Evolutionary conservation across 352 stramenopile genomes (phyloP), one percentile per base, ranked within the genome.

Genomic region (Labyrinthula sp.): DNA sequence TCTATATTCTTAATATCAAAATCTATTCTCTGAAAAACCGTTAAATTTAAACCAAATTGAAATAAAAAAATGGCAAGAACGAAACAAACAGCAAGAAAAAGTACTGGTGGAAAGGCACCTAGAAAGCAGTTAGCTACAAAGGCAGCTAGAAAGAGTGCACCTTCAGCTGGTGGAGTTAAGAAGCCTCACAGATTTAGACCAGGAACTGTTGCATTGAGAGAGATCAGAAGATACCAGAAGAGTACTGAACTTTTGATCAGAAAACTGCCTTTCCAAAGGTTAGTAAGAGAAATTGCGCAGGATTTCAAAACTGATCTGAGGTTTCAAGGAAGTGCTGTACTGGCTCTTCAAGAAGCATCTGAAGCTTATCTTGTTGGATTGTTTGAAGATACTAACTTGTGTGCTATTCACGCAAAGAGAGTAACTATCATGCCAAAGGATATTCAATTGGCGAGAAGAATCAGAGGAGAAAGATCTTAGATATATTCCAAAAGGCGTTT

Each of bases 371-470:
- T 92, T 8, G 77, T 92, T 14, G 77, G 75, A 23, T 71, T 93
- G 29, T 92, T 93, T 47, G 81, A 93, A 59, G 79, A 92, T 64
- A 89, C 79, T 34, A 92, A 92, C 69, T 60, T 91, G 34, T 88
- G 76, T 60, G 79, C 81, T 41, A 92, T 93, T 56, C 81, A 93
- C 65, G 82, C 79, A 50, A 91, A 92, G 62, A 74, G 82, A 31
- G 77, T 93, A 18, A 94, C 81, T 14, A 92, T 94, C 64, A 92
- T 94, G 80, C 81, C 82, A 28, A 91, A 89, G 68, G 82, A 94
- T 61, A 90, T 94, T 35, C 80, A 91, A 65, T 67, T 92, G 4
- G 79, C 79, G 17, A 76, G 75, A 30, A 73, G 79, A 58, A 89
- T 92, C 57, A 73, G 80, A 39, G 79, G 80, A 30, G 77, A 89